Conservation (phyloP, 345 rosid genomes). For the Citrus sinensis region DNA sequence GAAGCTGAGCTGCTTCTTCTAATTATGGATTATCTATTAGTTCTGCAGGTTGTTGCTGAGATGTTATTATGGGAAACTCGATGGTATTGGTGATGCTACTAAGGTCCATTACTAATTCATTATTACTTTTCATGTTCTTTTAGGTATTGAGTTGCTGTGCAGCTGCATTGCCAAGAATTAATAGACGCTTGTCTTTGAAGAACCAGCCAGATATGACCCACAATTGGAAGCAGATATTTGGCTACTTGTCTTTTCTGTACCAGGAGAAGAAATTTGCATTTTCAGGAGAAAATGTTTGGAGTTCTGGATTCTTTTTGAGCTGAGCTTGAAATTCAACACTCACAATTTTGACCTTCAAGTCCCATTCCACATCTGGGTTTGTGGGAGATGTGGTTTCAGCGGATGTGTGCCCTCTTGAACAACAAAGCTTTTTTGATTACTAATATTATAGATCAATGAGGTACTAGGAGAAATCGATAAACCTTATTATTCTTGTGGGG, state of each 20-base stretch:
- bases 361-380: background rate
- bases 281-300: background rate
- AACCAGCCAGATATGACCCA: background rate
- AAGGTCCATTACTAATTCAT: background rate
- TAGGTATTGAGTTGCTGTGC: background rate
- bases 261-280: background rate
- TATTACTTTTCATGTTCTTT: background rate
- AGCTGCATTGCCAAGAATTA: background rate
- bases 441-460: background rate
- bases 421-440: background rate
- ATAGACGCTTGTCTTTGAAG: background rate
- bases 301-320: background rate
- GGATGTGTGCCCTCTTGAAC: background rate
- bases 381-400: background rate
- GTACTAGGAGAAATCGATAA: background rate
- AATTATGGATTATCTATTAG: background rate
- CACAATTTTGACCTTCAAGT: background rate
- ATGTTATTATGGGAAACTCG: background rate
- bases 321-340: background rate
- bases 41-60: background rate
- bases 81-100: background rate
- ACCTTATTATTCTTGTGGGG: background rate
- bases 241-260: background rate
- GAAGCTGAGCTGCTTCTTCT: background rate
- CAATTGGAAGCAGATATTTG: background rate